Conservation (phyloP, 176 grass and related monocot genomes). For the Poa pratensis region DNA sequence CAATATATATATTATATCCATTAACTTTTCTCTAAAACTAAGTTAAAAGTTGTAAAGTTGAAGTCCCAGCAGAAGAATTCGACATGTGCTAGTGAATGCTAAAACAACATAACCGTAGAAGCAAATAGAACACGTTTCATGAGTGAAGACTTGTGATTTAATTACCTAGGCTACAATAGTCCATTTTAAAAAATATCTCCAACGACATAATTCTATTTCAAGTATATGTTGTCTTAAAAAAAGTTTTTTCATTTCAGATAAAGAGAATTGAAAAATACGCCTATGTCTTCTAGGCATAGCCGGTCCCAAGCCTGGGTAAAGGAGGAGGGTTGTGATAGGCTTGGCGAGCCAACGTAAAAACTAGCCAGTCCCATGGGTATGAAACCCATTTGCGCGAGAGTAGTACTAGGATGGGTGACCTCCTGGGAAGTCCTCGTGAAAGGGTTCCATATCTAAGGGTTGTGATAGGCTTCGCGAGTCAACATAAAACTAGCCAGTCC, state of each 20-base stretch:
- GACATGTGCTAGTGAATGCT: conserved; percentile 10
- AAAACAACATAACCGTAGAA: background rate
- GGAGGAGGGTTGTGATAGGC: too few relatives aligned
- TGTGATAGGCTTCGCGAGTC: too few relatives aligned
- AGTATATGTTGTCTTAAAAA: conserved; percentile 12
- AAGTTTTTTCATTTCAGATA: conserved; percentile 3
- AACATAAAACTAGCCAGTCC: too few relatives aligned
- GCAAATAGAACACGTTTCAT: background rate
- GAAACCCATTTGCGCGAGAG: too few relatives aligned
- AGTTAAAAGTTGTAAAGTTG: conserved; percentile 10
- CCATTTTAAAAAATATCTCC: conserved; percentile 22
- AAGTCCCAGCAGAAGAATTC: background rate
- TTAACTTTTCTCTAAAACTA: background rate
- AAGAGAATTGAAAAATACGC: conserved; percentile 26
- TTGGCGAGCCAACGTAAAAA: too few relatives aligned
- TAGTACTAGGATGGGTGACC: too few relatives aligned
- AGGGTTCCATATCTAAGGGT: too few relatives aligned
- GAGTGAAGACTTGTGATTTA: background rate
- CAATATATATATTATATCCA: background rate
- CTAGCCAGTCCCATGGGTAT: too few relatives aligned
- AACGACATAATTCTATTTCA: conserved; percentile 1
- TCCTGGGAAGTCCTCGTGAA: too few relatives aligned
- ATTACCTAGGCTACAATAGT: background rate
- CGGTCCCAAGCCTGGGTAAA: too few relatives aligned
- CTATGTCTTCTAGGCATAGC: too few relatives aligned